A percentile compares a stretch with the other conserved stretches of the same genome.
Conservation (phyloP, 306 rosid species). For the Prunus padus region DNA sequence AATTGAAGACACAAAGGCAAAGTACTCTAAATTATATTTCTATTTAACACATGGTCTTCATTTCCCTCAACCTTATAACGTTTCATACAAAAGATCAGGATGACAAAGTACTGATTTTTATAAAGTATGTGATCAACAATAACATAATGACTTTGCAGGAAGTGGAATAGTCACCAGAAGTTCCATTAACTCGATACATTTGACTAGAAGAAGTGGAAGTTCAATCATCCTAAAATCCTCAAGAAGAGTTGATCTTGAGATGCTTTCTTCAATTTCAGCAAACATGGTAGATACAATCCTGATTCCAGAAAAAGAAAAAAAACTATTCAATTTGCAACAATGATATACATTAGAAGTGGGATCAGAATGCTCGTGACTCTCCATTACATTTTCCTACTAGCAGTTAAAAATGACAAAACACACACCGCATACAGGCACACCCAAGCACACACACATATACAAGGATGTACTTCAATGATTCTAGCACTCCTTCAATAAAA, state of each 20-base stretch:
- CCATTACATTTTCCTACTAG: not conserved
- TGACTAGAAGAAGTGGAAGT: conserved; percentile 63
- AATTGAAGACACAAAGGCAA: too few relatives aligned
- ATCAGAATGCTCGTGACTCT: not conserved
- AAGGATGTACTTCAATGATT: too few relatives aligned
- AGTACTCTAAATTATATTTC: too few relatives aligned
- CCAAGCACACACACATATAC: not conserved
- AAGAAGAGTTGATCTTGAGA: conserved; percentile 59
- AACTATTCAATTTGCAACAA: not conserved
- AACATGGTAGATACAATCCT: conserved; percentile 72
- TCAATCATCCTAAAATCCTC: conserved; percentile 69
- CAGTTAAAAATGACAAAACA: not conserved
- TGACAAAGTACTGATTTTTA: too few relatives aligned
- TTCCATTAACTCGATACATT: too few relatives aligned
- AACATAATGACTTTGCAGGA: too few relatives aligned
- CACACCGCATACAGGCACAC: not conserved
- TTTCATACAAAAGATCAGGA: too few relatives aligned
- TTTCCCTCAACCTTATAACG: too few relatives aligned
- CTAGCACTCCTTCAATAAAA: too few relatives aligned
- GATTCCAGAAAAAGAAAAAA: conserved; percentile 17
- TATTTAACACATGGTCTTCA: too few relatives aligned
- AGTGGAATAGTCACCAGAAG: too few relatives aligned
- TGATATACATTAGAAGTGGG: not conserved
- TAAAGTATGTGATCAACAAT: too few relatives aligned
- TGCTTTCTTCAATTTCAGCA: conserved; percentile 63